Conservation (phyloP, 2,329 filamentous ascomycete genomes). For the Botrytis fragariae region DNA sequence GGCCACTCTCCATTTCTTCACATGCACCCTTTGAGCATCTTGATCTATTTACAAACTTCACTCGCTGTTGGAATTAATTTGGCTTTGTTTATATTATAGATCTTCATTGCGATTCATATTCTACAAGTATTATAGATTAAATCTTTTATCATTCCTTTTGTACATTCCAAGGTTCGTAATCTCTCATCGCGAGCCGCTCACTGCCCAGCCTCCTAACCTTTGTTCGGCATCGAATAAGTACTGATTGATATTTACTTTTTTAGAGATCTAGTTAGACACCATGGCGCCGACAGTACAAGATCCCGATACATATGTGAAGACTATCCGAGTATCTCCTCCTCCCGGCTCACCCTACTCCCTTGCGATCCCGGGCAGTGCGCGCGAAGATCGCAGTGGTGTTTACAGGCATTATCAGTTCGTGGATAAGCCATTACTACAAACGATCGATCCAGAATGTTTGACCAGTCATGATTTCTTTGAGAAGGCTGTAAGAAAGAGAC, state of each 20-base stretch:
- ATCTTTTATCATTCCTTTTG: neutral
- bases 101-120: neutral
- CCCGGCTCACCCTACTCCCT: constrained; percentile 65
- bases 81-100: neutral
- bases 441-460: constrained; percentile 65
- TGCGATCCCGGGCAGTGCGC: constrained; percentile 70
- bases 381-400: constrained; percentile 67
- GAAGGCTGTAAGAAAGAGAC: constrained; percentile 56
- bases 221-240: neutral
- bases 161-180: constrained; percentile 11
- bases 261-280: constrained; percentile 6
- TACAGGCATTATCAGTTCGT: constrained; percentile 82
- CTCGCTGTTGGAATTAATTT: neutral
- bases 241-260: neutral
- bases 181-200: neutral
- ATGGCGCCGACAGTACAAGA: constrained; percentile 33
- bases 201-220: neutral
- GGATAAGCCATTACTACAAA: constrained; percentile 68
- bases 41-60: constrained; percentile 4
- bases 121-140: neutral
- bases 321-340: constrained; percentile 33
- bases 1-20: constrained; percentile 10
- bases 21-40: constrained; percentile 1
- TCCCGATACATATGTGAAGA: constrained; percentile 30
- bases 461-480: constrained; percentile 85